Conservation (phyloP, 78 protist genomes). For the Guillardia theta region DNA sequence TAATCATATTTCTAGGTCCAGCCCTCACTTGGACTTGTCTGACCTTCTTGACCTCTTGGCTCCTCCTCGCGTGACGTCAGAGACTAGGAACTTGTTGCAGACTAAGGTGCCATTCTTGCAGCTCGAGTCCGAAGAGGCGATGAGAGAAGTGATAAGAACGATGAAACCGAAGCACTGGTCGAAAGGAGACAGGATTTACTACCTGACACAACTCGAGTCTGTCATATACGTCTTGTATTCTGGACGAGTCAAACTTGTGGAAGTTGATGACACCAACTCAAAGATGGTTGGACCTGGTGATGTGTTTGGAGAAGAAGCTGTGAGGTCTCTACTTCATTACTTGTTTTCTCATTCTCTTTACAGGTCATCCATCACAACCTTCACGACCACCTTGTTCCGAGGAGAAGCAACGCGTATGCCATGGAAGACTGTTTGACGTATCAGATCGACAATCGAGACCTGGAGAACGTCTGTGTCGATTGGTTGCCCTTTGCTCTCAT, state of each 20-base stretch:
- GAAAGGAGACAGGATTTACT: neutral
- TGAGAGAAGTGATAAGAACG: neutral
- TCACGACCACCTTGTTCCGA: neutral
- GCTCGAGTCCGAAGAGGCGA: neutral
- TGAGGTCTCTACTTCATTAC: no score
- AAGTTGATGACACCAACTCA: neutral
- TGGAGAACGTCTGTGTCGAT: neutral
- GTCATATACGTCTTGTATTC: neutral
- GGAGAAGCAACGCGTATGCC: neutral
- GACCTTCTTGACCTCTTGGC: neutral
- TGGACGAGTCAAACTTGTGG: neutral
- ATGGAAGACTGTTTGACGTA: neutral
- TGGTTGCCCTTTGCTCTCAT: no score
- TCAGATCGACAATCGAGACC: neutral
- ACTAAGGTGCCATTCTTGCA: neutral
- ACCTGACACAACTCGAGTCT: neutral
- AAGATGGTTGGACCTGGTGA: neutral
- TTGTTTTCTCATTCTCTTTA: no score
- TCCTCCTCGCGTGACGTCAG: neutral
- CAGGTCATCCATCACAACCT: neutral
- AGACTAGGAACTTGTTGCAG: neutral
- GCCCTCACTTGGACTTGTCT: neutral
- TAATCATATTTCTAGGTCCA: no score
- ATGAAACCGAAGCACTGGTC: neutral
- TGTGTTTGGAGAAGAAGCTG: neutral